Base-by-base conservation (phyloP, 768 basidiomycete species). In the Kwoniella sp. region DNA sequence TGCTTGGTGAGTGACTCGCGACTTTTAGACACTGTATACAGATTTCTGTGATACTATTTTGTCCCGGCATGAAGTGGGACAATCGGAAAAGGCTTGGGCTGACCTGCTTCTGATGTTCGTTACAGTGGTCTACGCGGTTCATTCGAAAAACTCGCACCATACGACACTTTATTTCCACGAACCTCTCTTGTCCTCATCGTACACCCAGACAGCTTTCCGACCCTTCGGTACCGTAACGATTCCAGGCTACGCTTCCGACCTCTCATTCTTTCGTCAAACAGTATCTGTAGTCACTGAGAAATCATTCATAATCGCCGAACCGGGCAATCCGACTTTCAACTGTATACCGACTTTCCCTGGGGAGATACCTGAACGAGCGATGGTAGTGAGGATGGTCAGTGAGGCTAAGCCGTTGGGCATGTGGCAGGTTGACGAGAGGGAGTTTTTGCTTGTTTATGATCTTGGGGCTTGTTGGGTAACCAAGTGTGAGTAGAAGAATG, bases 371-470 rank as follows among this genome's bases (percentile, higher is more conserved):
- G 63, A 53, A 29, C 30, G 29, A 33, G 58, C 64, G 6, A 63
- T 61, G 48, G 59, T 77, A 12, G 63, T 61, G 46, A 46, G 70
- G 25, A 66, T 77, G 68, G 58, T 64, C 17, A 49, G 46, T 33
- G 25, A 22, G 7, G 64, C 63, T 10, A 70, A 60, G 51, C 68
- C 76, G 12, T 21, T 77, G 62, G 69, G 55, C 7, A 77, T 77
- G 76, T 74, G 70, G 60, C 76, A 77, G 52, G 57, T 74, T 25
- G 68, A 52, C n/a, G 73, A 77, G 66, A 69, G 69, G 48, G 76
- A 77, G 60, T 77, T 77, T 61, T 40, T 73, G 51, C 55, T 77
- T 61, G 73, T 68, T 0, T 77, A 77, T 44, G 67, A 74, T 9
- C 67, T 66, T 64, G 76, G 76, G 7, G 73, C 69, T 8, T 77